Evolutionary conservation across 495 filamentous ascomycete species (phyloP).

Genomic region (Xylaria intraflava): DNA sequence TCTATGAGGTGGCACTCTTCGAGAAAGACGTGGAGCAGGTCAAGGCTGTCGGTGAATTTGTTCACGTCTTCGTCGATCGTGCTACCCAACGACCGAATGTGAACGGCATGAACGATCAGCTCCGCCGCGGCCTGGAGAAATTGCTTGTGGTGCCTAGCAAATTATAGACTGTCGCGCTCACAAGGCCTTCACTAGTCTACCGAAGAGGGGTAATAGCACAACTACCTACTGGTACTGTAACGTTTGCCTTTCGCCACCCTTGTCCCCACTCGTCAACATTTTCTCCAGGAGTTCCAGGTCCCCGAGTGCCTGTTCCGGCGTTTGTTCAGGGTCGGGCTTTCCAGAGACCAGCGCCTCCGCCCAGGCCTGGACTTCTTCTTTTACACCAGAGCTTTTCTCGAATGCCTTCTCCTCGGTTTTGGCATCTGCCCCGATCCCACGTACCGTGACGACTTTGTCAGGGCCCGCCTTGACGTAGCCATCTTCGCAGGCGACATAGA

Average conservation of each 20-base stretch:
- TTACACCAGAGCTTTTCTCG: conserved; percentile 53
- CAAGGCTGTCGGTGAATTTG: conserved; percentile 78
- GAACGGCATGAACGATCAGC: conserved; percentile 49
- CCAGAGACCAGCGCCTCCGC: conserved; percentile 47
- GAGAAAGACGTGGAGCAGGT: conserved; percentile 66
- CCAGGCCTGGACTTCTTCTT: conserved; percentile 61
- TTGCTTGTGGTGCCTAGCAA: conserved; percentile 23
- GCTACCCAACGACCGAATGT: conserved; percentile 57
- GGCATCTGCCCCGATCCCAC: conserved; percentile 36
- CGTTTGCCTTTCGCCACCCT: conserved; percentile 42
- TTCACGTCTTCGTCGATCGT: conserved; percentile 83
- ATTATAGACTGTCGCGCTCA: conserved; percentile 10
- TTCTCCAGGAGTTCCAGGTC: conserved; percentile 65
- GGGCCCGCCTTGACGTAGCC: conserved; percentile 42
- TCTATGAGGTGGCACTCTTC: conserved; percentile 87
- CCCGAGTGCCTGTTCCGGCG: conserved; percentile 58
- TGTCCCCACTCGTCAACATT: conserved; percentile 57
- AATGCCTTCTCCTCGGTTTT: conserved; percentile 45
- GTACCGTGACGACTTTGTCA: conserved; percentile 34
- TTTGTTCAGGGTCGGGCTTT: conserved; percentile 48
- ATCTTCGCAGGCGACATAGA: conserved; percentile 45
- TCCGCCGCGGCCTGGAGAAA: conserved; percentile 50
- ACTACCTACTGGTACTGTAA: conserved; percentile 27
- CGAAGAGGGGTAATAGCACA: conserved; percentile 6
- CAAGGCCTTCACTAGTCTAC: neutral